These are phyloP conservation scores for Talaromyces liani DNA, from an alignment of 495 filamentous ascomycete genomes.

Conservation along the genomic window DNA sequence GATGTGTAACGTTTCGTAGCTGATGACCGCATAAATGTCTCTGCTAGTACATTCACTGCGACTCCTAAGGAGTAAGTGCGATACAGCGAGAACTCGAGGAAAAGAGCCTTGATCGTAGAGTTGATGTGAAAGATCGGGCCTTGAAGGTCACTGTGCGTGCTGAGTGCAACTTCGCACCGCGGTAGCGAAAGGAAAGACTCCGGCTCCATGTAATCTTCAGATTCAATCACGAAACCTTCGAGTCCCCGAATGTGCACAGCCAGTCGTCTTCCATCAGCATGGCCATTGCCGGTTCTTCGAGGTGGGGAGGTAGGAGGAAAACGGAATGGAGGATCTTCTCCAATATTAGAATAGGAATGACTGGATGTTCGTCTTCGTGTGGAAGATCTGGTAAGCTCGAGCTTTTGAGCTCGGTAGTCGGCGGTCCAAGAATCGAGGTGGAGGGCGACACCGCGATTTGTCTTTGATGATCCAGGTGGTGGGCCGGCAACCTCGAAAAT, in stretches of 20 bases:
- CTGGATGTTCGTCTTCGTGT: slow-evolving; percentile 48
- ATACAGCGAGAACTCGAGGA: slow-evolving; percentile 86
- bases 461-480: slow-evolving; percentile 69
- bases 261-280: slow-evolving; percentile 78
- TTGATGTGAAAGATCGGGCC: slow-evolving; percentile 84
- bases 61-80: slow-evolving; percentile 87
- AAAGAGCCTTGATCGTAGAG: slow-evolving; percentile 67
- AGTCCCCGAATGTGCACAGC: slow-evolving; percentile 73
- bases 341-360: slow-evolving; percentile 38
- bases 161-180: slow-evolving; percentile 76
- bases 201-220: slow-evolving; percentile 70
- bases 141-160: slow-evolving; percentile 75
- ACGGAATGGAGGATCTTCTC: slow-evolving; percentile 42
- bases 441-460: slow-evolving; percentile 71
- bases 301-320: slow-evolving; percentile 56
- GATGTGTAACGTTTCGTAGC: slow-evolving; percentile 9
- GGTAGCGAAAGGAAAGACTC: slow-evolving; percentile 85
- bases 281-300: slow-evolving; percentile 44
- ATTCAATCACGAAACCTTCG: slow-evolving; percentile 85
- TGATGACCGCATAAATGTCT: slow-evolving; percentile 56
- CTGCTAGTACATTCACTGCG: slow-evolving; percentile 65
- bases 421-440: slow-evolving; percentile 87
- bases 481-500: slow-evolving; percentile 86
- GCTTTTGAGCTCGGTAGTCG: slow-evolving; percentile 79
- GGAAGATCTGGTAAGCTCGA: slow-evolving; percentile 54